Conservation (phyloP, 805 yeast genomes). For the Teunomyces lycoperdinae region DNA sequence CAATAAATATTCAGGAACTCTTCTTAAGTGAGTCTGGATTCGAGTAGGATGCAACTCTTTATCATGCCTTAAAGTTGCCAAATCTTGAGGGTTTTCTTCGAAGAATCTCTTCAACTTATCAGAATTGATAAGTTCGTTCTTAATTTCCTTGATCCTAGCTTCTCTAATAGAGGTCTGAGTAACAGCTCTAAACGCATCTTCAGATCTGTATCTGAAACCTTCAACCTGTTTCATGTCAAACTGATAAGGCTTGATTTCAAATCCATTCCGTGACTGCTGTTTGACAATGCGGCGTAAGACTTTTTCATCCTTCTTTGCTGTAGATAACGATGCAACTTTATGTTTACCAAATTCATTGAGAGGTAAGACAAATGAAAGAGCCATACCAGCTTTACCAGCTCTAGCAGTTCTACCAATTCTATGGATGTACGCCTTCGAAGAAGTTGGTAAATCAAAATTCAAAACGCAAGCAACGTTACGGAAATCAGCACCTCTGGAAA, state of each 20-base stretch:
- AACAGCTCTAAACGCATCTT: conserved; percentile 94
- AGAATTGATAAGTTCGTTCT: conserved; percentile 80
- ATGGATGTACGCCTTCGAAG: conserved; percentile 87
- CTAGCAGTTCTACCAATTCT: conserved; percentile 97
- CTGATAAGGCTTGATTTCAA: conserved; percentile 79
- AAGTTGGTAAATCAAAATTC: conserved; percentile 89
- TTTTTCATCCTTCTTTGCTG: conserved; percentile 84
- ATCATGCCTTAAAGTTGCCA: conserved; percentile 86
- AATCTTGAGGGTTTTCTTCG: conserved; percentile 95
- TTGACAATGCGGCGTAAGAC: conserved; percentile 71
- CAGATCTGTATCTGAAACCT: conserved; percentile 93
- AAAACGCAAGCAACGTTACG: conserved; percentile 94
- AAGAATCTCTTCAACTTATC: conserved; percentile 91
- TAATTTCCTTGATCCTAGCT: conserved; percentile 86
- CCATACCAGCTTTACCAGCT: conserved; percentile 94
- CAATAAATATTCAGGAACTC: conserved; percentile 87
- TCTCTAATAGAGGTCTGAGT: conserved; percentile 88
- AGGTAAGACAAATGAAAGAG: conserved; percentile 88
- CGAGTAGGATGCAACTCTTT: conserved; percentile 81
- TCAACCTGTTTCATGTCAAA: conserved; percentile 92
- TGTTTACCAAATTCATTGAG: conserved; percentile 84
- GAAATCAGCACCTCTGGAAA: conserved; percentile 95
- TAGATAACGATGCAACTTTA: conserved; percentile 66
- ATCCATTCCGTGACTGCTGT: conserved; percentile 72
- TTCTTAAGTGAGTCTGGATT: conserved; percentile 78